Base-by-base conservation (phyloP, 2,329 filamentous ascomycete species). In the Lasiodiplodia sp. region DNA sequence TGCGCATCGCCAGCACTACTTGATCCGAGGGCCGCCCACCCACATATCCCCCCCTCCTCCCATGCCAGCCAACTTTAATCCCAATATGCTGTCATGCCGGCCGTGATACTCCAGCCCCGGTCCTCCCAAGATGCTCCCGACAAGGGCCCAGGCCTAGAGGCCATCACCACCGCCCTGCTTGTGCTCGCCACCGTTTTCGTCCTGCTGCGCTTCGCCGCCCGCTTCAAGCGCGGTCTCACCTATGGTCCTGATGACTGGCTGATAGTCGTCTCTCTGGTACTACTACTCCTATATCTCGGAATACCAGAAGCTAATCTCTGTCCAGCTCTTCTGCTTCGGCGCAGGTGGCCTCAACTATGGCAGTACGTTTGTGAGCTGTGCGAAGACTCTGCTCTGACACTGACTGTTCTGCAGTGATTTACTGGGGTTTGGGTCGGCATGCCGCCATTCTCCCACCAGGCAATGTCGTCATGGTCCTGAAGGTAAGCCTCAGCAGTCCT, bases 211-310 rank as follows among this genome's bases (percentile, higher is more conserved):
- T 68, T 68, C 25, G 14, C 18, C 34, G 66, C 66, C 16, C 55
- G 66, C 34, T 62, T 18, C 53, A 55, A 31, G 23, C 40, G 66
- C 44, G 57, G 57, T 5, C 53, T 44, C 3, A 76, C 72, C 34
- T 70, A 76, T 58, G 77, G 77, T 34, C 69, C 69, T 55, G 77
- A 79, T 71, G 76, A 79, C 67, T 72, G 66, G 56, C 71, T 73
- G 40, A 79, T 77, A 73, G 57, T 77, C 10, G 66, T 62, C 10
- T 73, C 76, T 16, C 44, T 77, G 58, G 75, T 77, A 73, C 25
- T 5, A 5, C 25, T 5, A 4, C 4, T 4, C 4, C 25, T 4
- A 4, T 0, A 28, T 28, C 25, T 28, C 4, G 25, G 25, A 28
- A 28, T 4, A 5, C 4, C 25, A 28, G 25, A 28, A 28, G 25